Evolutionary conservation across 345 rosid species (phyloP).

Genomic region (Sapria himalayana): DNA sequence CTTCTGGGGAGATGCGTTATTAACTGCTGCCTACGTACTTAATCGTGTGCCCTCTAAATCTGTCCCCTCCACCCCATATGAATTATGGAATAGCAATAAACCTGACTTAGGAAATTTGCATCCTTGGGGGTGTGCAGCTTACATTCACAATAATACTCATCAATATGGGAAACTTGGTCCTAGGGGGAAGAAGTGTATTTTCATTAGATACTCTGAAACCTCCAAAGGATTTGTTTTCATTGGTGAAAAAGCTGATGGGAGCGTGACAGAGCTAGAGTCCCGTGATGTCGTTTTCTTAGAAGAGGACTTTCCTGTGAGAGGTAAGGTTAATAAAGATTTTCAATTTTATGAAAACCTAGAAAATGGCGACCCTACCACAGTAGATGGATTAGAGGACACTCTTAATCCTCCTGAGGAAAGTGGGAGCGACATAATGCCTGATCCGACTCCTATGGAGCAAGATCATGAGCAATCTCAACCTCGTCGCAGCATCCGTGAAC

Average conservation of each 20-base stretch:
- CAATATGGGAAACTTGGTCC: too few relatives aligned
- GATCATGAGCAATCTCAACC: too few relatives aligned
- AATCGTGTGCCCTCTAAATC: neutral
- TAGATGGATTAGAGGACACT: neutral
- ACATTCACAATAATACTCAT: neutral
- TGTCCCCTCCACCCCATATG: neutral
- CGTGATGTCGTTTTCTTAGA: constrained; percentile 9
- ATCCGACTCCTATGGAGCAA: too few relatives aligned
- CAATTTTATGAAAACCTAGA: neutral
- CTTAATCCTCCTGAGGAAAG: too few relatives aligned
- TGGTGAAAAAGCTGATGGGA: too few relatives aligned
- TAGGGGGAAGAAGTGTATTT: too few relatives aligned
- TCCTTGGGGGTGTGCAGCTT: neutral
- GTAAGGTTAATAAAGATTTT: neutral
- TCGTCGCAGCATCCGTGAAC: neutral
- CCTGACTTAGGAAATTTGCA: neutral
- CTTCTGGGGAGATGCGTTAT: neutral
- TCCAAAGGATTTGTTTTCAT: neutral
- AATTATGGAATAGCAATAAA: neutral
- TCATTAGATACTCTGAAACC: constrained; percentile 1
- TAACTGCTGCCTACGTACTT: neutral
- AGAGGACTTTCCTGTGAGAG: constrained; percentile 1
- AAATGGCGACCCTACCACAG: constrained; percentile 1
- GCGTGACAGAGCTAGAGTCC: constrained; percentile 3
- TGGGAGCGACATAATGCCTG: too few relatives aligned